Conservation (phyloP, 2,329 filamentous ascomycete genomes). For the Fusarium irregulare region DNA sequence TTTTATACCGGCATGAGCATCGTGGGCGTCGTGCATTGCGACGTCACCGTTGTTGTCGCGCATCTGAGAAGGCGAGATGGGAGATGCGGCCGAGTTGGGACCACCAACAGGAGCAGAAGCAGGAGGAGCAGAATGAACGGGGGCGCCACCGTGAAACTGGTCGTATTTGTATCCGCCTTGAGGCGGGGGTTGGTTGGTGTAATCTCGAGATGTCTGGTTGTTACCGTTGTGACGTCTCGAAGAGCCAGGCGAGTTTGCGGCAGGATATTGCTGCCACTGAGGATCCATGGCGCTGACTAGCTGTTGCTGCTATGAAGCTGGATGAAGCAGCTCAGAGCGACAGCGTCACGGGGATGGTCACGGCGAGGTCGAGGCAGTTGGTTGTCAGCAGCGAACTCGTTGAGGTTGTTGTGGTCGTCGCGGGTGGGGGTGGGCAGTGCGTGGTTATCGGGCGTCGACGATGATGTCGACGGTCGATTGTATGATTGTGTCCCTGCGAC, state of each 20-base stretch:
- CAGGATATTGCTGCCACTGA: conserved; percentile 75
- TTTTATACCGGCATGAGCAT: conserved; percentile 87
- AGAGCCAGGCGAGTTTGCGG: conserved; percentile 65
- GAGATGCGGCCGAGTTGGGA: conserved; percentile 68
- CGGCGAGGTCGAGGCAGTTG: conserved; percentile 19
- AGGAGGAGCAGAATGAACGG: conserved; percentile 47
- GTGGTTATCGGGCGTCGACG: conserved; percentile 38
- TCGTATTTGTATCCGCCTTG: conserved; percentile 75
- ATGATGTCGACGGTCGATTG: conserved; percentile 39
- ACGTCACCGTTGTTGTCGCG: conserved; percentile 81
- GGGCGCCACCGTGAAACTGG: conserved; percentile 65
- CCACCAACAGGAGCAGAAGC: conserved; percentile 57
- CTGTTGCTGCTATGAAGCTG: conserved; percentile 37
- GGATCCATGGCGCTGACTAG: conserved; percentile 61
- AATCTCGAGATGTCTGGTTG: conserved; percentile 61
- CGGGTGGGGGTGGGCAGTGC: conserved; percentile 33
- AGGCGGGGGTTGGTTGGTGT: conserved; percentile 54
- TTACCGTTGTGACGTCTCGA: conserved; percentile 72
- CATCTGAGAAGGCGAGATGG: conserved; percentile 66
- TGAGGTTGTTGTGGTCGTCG: conserved; percentile 32
- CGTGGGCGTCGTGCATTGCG: conserved; percentile 86
- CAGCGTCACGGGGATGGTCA: conserved; percentile 31
- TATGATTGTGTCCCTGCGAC: conserved; percentile 33
- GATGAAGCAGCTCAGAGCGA: conserved; percentile 38
- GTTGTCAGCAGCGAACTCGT: conserved; percentile 31